Conservation (phyloP, 192 early-diverging fungal genomes). For the Coemansia sp. region DNA sequence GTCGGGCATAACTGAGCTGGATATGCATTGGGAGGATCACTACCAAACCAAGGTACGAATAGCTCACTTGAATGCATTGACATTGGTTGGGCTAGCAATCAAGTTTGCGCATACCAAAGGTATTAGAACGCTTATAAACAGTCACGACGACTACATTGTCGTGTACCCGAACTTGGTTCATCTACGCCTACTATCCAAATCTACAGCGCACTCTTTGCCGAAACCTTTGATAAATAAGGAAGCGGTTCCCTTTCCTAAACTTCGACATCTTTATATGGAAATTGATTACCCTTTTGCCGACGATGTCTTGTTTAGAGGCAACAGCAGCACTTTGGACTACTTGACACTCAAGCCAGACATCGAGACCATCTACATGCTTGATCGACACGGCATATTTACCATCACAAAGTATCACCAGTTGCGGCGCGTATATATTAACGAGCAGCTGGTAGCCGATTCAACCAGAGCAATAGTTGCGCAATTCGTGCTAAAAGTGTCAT, state of each 20-base stretch:
- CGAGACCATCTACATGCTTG: slow-evolving; percentile 8
- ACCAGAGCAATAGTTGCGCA: background rate
- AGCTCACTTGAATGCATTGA: background rate
- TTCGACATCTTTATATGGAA: slow-evolving; percentile 6
- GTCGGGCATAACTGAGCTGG: background rate
- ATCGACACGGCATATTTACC: slow-evolving; percentile 9
- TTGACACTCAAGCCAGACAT: slow-evolving; percentile 8
- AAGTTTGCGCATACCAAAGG: background rate
- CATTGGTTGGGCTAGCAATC: background rate
- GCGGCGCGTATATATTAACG: background rate
- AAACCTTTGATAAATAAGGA: background rate
- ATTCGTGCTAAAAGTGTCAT: slow-evolving; percentile 7
- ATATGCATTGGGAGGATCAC: background rate
- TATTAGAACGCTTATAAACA: background rate
- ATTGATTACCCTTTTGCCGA: slow-evolving; percentile 29
- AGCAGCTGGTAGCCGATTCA: background rate
- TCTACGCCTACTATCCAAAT: background rate
- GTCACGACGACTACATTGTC: background rate
- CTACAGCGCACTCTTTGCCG: no score
- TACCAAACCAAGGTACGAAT: background rate
- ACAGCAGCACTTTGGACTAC: slow-evolving; percentile 3
- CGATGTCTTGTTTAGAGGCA: slow-evolving; percentile 28
- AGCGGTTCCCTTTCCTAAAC: slow-evolving; percentile 8
- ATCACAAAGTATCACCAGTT: background rate
- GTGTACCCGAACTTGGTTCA: background rate